Evolutionary conservation across 805 yeast genomes (phyloP), one percentile per base, ranked within the genome.

Genomic region (Kurtzmaniella fragi): DNA sequence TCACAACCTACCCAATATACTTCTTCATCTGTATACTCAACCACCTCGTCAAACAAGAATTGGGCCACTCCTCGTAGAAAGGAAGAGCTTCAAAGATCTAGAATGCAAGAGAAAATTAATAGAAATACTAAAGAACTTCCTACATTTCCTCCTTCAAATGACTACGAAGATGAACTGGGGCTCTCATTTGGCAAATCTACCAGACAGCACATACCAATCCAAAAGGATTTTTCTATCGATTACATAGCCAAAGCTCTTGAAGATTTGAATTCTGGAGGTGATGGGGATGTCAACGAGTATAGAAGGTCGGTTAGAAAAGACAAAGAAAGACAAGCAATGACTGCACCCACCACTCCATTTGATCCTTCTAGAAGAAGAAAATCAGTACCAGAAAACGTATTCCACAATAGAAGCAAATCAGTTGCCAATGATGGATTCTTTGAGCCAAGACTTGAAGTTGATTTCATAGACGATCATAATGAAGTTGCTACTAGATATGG

Each of bases 171-270:
- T 17, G 39, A 28, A 23, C 27, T 43, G 37, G n/a, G 20, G 25
- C 8, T 20, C 25, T 20, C 25, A 20, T 20, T 20, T 20, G 25
- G 25, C 7, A 20, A 20, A 8, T 32, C 17, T 40, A 34, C 28
- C 42, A 34, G 20, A 52, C 48, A 33, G 59, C 29, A 34, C 4
- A 23, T 64, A 23, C 71, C 71, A 8, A 55, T 67, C 7, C 53
- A 58, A 39, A 67, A 68, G 41, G 74, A 69, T 42, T 69, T 69
- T 42, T 65, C 71, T 2, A 62, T 69, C 25, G 74, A 69, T 41
- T 69, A 63, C 41, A 69, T 69, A 17, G 73, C 74, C 11, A 67
- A 68, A 40, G 73, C 73, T 1, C 50, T 69, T 27, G 73, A 69
- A 44, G 74, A 69, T 47, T 59, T 69, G 45, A 67, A 67, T 41